Conservation (phyloP, 345 rosid genomes). For the Microcos paniculata region DNA sequence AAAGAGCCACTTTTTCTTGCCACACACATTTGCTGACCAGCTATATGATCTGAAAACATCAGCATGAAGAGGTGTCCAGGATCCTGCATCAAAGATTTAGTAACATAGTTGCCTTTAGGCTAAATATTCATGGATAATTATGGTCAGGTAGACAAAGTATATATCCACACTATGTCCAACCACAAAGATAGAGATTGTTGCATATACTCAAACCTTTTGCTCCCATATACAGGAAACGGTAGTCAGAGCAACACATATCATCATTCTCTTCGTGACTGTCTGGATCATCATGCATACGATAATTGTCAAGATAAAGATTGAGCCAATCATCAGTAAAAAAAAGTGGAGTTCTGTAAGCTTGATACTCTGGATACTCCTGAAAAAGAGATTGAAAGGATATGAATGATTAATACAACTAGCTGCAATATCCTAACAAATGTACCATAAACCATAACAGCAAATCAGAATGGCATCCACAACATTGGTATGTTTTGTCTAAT, state of each 20-base stretch:
- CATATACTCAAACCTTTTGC: slow-evolving; percentile 63
- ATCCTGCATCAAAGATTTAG: slow-evolving; percentile 52
- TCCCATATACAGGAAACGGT: slow-evolving; percentile 96
- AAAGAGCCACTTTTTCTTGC: slow-evolving; percentile 82
- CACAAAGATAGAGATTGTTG: slow-evolving; percentile 6
- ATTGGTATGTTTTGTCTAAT: neutral
- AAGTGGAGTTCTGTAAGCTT: slow-evolving; percentile 65
- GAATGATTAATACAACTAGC: slow-evolving; percentile 14
- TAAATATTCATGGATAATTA: slow-evolving; percentile 20
- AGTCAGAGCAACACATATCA: slow-evolving; percentile 85
- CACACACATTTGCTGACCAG: slow-evolving; percentile 95
- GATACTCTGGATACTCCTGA: slow-evolving; percentile 87
- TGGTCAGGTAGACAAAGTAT: neutral
- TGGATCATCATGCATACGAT: slow-evolving; percentile 63
- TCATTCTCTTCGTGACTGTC: slow-evolving; percentile 44
- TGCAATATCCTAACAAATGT: slow-evolving; percentile 8
- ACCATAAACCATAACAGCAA: neutral
- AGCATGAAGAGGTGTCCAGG: slow-evolving; percentile 97
- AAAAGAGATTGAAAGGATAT: slow-evolving; percentile 26
- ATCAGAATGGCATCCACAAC: neutral
- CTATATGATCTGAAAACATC: slow-evolving; percentile 96
- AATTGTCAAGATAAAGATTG: slow-evolving; percentile 71
- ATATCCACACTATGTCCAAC: slow-evolving; percentile 6
- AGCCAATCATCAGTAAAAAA: slow-evolving; percentile 89
- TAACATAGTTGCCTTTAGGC: slow-evolving; percentile 16